Percentiles rank a stretch among this genome's conserved stretches.
phyloP scores from a whole-genome alignment of 2,329 filamentous ascomycete species.

The Neofusicoccum laricinum region DNA sequence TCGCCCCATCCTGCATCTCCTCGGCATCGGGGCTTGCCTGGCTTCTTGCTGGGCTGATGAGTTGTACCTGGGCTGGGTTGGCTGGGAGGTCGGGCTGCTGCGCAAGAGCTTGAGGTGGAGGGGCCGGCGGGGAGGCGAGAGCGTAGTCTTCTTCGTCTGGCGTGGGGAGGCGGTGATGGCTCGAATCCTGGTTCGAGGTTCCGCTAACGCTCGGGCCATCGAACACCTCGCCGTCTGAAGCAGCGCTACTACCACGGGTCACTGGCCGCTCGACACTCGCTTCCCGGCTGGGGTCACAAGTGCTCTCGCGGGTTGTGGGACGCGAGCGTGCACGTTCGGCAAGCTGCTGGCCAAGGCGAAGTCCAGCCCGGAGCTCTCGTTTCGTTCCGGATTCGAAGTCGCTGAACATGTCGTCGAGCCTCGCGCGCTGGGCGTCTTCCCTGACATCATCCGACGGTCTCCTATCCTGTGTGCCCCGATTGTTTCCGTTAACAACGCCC shows the following conservation, averaged over 20 bases:
- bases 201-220: conserved; percentile 22
- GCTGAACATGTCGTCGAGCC: conserved; percentile 36
- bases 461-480: conserved; percentile 22
- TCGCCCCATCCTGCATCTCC: conserved; percentile 32
- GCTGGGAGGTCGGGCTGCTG: conserved; percentile 9
- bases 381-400: conserved; percentile 39
- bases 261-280: not conserved
- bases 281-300: not conserved
- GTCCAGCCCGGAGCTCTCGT: conserved; percentile 36
- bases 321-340: conserved; percentile 25
- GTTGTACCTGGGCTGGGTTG: conserved; percentile 19
- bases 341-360: conserved; percentile 38
- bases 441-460: conserved; percentile 20
- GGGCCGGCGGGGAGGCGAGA: conserved; percentile 13
- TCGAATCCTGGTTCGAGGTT: conserved; percentile 22
- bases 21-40: conserved; percentile 17
- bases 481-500: conserved; percentile 32
- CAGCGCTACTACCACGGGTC: not conserved
- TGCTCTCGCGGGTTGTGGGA: not conserved
- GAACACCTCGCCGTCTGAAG: conserved; percentile 24
- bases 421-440: conserved; percentile 22
- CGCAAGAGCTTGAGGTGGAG: conserved; percentile 27
- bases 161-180: conserved; percentile 23
- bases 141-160: conserved; percentile 28
- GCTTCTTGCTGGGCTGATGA: conserved; percentile 30